phyloP scores from a whole-genome alignment of 805 yeast genomes.

The Ogataea nitratoaversa region DNA sequence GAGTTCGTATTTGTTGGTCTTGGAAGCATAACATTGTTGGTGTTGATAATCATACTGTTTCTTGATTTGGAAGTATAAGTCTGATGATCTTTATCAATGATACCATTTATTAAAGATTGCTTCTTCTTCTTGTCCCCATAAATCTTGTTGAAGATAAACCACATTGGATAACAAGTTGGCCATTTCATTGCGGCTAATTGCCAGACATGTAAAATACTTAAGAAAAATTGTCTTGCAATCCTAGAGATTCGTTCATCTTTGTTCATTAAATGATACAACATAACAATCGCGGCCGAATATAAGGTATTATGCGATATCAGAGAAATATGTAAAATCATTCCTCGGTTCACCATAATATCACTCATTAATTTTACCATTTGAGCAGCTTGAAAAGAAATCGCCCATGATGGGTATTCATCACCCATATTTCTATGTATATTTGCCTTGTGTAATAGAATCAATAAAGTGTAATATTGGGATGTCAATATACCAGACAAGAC shows the following conservation, averaged over 20 bases:
- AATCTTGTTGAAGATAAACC: constrained; percentile 44
- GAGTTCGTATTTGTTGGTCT: constrained; percentile 1
- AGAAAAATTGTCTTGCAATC: constrained; percentile 22
- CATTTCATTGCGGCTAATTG: constrained; percentile 44
- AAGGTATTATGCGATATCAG: constrained; percentile 36
- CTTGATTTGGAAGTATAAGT: neutral
- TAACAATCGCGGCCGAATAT: constrained; percentile 62
- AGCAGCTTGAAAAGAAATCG: constrained; percentile 78
- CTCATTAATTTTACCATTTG: constrained; percentile 65
- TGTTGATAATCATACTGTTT: constrained; percentile 10
- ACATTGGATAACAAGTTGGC: constrained; percentile 51
- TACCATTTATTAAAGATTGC: constrained; percentile 7
- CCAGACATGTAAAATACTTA: constrained; percentile 29
- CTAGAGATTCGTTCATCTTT: constrained; percentile 21
- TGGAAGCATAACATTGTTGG: constrained; percentile 12
- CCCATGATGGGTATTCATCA: constrained; percentile 55
- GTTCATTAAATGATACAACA: constrained; percentile 56
- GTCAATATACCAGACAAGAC: constrained; percentile 57
- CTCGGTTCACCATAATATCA: constrained; percentile 50
- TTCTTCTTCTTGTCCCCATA: constrained; percentile 28
- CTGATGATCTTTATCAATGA: constrained; percentile 6
- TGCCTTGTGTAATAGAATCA: constrained; percentile 67
- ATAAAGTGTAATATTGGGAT: constrained; percentile 68
- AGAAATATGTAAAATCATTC: constrained; percentile 41
- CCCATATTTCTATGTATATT: constrained; percentile 45